A percentile compares a stretch with the other conserved stretches of the same genome.
phyloP scores from a whole-genome alignment of 1,139 yeast species.

The Saccharomycopsis hybrid region DNA sequence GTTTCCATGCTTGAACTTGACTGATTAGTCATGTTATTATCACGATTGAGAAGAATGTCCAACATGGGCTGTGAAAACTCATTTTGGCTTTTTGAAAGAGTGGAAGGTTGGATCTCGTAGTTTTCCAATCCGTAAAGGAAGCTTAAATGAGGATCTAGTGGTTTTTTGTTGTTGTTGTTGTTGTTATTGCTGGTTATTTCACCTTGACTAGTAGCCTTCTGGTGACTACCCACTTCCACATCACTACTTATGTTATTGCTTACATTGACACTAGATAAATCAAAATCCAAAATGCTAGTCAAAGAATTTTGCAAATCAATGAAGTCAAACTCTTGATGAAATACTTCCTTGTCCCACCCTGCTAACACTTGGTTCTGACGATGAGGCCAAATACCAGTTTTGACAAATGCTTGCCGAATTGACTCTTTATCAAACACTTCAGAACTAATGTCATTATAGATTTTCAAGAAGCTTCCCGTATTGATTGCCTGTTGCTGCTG shows the following conservation, averaged over 20 bases:
- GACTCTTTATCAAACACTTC: neutral
- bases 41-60: too few relatives aligned
- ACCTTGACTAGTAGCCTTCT: too few relatives aligned
- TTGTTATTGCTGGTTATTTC: too few relatives aligned
- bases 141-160: too few relatives aligned
- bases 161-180: too few relatives aligned
- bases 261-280: neutral
- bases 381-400: slow-evolving; percentile 3
- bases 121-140: too few relatives aligned
- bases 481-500: neutral
- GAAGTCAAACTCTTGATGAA: slow-evolving; percentile 1
- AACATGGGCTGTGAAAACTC: too few relatives aligned
- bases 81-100: too few relatives aligned
- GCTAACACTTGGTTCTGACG: neutral
- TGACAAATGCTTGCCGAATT: neutral
- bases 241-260: neutral
- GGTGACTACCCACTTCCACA: too few relatives aligned
- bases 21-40: too few relatives aligned
- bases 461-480: neutral
- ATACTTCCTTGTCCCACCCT: neutral
- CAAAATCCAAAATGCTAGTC: neutral
- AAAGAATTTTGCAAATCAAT: neutral
- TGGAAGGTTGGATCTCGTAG: too few relatives aligned
- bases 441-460: neutral
- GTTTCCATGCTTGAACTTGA: too few relatives aligned